A percentile compares a stretch with the other conserved stretches of the same genome.
phyloP scores from a whole-genome alignment of 1,284 basidiomycete genomes.

The Golubevia pallescens region DNA sequence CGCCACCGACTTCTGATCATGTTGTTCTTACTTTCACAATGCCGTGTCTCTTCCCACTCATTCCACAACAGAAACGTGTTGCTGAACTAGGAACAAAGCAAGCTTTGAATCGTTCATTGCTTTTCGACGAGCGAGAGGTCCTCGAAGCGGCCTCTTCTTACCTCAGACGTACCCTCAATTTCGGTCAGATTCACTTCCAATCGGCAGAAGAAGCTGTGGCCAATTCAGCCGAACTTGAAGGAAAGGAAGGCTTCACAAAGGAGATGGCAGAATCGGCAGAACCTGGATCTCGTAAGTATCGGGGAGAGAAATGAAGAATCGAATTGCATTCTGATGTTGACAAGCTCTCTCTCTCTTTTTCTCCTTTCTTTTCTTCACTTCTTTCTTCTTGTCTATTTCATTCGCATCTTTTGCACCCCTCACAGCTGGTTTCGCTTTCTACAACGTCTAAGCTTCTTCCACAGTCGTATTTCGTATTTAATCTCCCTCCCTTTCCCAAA shows the following conservation, averaged over 20 bases:
- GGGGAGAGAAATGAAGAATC: too few species aligned
- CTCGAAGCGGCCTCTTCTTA: constrained; percentile 42
- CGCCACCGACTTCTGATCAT: not conserved
- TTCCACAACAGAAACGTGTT: constrained; percentile 32
- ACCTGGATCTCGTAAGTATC: constrained; percentile 22
- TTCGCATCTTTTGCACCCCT: too few species aligned
- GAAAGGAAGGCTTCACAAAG: constrained; percentile 29
- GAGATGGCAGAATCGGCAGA: constrained; percentile 48
- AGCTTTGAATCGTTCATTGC: constrained; percentile 54
- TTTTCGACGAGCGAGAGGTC: constrained; percentile 54
- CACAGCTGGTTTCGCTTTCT: too few species aligned
- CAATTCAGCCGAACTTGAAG: constrained; percentile 19
- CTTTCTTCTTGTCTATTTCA: too few species aligned
- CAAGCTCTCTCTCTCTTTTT: too few species aligned
- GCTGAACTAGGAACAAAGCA: constrained; percentile 47
- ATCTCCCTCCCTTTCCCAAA: too few species aligned
- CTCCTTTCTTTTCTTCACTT: too few species aligned
- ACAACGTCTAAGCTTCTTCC: too few species aligned
- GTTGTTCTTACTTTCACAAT: not conserved
- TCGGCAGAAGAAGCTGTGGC: constrained; percentile 34
- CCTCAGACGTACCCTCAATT: constrained; percentile 52
- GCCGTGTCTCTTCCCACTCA: not conserved
- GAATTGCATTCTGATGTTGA: too few species aligned
- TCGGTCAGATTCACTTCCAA: constrained; percentile 38
- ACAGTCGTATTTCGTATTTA: too few species aligned